Evolutionary conservation across 371 early-diverging fungal genomes (phyloP).

Genomic region (Dinochytrium kinnereticum): DNA sequence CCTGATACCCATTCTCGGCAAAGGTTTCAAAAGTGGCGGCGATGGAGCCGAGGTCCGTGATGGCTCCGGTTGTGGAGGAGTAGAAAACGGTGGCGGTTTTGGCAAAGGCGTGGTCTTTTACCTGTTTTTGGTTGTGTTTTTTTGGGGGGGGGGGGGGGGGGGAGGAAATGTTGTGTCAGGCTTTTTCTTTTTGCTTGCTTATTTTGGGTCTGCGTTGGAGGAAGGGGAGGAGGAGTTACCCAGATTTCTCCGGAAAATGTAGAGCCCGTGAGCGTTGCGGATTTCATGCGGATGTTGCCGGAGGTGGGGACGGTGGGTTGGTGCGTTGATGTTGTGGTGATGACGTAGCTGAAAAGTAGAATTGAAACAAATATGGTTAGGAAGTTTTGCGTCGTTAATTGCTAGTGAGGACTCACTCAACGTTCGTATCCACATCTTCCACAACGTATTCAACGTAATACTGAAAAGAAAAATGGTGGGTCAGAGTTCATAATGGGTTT

Average conservation of each 20-base stretch:
- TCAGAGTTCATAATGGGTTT: not conserved
- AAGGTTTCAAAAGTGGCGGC: not conserved
- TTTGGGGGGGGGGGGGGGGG: too few relatives aligned
- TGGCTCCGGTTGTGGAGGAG: not conserved
- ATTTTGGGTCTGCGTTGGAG: too few relatives aligned
- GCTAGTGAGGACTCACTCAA: not conserved
- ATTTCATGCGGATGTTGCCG: not conserved
- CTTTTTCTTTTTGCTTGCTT: not conserved
- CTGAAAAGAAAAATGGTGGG: not conserved
- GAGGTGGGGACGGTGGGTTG: not conserved
- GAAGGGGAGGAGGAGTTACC: not conserved
- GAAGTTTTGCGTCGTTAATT: too few relatives aligned
- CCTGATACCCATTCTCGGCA: not conserved
- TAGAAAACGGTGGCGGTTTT: conserved; percentile 1
- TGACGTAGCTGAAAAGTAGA: too few relatives aligned
- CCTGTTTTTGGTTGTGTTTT: not conserved
- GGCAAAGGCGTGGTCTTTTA: not conserved
- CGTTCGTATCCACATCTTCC: not conserved
- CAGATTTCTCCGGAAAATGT: not conserved
- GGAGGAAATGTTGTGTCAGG: not conserved
- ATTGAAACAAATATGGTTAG: too few relatives aligned
- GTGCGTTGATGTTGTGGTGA: too few relatives aligned
- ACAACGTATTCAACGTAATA: not conserved
- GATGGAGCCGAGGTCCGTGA: not conserved
- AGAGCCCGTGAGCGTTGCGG: not conserved